Evolutionary conservation across 257 asterid genomes (phyloP), one percentile per base, ranked within the genome.

Genomic region (Solanum tarapatanum): DNA sequence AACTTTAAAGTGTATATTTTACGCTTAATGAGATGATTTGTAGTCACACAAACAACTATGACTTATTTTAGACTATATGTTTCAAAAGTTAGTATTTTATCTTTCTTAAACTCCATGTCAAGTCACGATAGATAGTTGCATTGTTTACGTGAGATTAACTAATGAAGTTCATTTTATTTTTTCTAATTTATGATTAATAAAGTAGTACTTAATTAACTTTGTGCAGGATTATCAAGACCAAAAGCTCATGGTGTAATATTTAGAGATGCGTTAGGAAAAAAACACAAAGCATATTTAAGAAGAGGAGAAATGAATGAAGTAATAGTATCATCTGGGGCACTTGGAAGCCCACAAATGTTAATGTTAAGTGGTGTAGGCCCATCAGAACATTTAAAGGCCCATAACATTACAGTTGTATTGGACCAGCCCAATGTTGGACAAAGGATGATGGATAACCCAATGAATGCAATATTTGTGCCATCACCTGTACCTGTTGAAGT

Each of bases 381-480:
- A 69, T 10, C 39, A 21, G 89, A 79, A 1, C 98, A 97, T 8
- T 92, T 97, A 4, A 90, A 88, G 87, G 92, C 94, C 89, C 95
- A 91, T 77, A 93, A 94, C 23, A 93, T 94, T 11, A 73, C 90
- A 0, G 82, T 94, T 1, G 91, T 95, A n/a, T 60, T 94, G 87
- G 94, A 93, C 88, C 98, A 93, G 86, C 98, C 98, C 14, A 86
- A 87, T 16, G 97, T 97, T 75, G 99, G 99, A 66, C 98, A 90
- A 68, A 98, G 94, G 41, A 97, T 97, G 99, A 90, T 97, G 5
- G 99, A 97, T 68, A 97, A 97, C 90, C 98, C 99, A 11, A 96
- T 96, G 99, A 95, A 96, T 48, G 98, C 99, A 21, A 84, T 97
- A 21, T 97, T 88, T 30, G 84, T 97, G 0, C 98, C 99, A 11